Percentiles rank a stretch among this genome's conserved stretches.
Conservation (phyloP, 2,329 filamentous ascomycete genomes). For the Xylariaceae sp. region DNA sequence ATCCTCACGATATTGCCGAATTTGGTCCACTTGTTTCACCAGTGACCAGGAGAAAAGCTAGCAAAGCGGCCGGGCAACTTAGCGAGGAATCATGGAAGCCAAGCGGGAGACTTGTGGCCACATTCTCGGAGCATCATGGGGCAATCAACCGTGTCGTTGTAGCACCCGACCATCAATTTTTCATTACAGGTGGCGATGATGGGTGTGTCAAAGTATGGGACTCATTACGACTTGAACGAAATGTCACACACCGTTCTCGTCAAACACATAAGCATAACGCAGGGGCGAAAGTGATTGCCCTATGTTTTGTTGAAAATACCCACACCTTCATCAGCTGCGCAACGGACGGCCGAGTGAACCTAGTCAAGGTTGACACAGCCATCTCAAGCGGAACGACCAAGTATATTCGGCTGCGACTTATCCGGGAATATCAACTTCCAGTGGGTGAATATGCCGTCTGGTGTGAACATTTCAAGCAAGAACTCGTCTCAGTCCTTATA, state of each 20-base stretch:
- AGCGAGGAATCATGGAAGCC: slow-evolving; percentile 72
- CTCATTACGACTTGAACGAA: slow-evolving; percentile 81
- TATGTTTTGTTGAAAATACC: slow-evolving; percentile 91
- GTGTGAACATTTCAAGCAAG: slow-evolving; percentile 86
- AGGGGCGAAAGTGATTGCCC: slow-evolving; percentile 68
- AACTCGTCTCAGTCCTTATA: slow-evolving; percentile 76
- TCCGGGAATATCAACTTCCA: slow-evolving; percentile 78
- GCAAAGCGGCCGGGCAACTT: slow-evolving; percentile 47
- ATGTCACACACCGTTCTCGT: slow-evolving; percentile 80
- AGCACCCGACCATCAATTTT: slow-evolving; percentile 89
- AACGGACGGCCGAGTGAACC: slow-evolving; percentile 83
- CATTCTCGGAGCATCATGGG: slow-evolving; percentile 81
- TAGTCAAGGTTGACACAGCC: slow-evolving; percentile 70
- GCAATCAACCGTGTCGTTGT: slow-evolving; percentile 77
- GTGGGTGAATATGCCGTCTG: slow-evolving; percentile 75
- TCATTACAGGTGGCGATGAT: slow-evolving; percentile 89
- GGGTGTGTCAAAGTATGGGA: slow-evolving; percentile 93
- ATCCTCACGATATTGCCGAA: slow-evolving; percentile 60
- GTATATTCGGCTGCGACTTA: slow-evolving; percentile 71
- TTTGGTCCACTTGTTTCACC: slow-evolving; percentile 80
- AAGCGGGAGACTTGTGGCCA: slow-evolving; percentile 76
- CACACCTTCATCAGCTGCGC: slow-evolving; percentile 91
- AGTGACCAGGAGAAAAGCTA: slow-evolving; percentile 52
- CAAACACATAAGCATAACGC: slow-evolving; percentile 76
- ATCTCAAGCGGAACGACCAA: slow-evolving; percentile 51